phyloP scores from a whole-genome alignment of 2,329 filamentous ascomycete genomes.

The Botrytis aclada region DNA sequence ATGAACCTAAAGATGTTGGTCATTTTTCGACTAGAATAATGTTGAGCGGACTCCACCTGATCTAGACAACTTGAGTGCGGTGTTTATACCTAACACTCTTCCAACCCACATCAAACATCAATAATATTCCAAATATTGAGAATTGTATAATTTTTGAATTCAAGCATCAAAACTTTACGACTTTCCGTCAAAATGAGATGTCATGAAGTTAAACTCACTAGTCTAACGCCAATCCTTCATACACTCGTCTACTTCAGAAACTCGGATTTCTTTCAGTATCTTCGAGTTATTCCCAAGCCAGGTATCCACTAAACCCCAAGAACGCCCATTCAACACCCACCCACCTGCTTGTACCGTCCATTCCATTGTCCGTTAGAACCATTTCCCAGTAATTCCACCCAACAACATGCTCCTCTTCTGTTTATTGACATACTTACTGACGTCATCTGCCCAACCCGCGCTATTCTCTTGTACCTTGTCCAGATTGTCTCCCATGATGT shows the following conservation, averaged over 20 bases:
- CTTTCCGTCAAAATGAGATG: not conserved
- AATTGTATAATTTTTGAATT: not conserved
- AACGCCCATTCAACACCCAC: constrained; percentile 7
- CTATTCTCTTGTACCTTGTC: constrained; percentile 78
- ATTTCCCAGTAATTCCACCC: constrained; percentile 63
- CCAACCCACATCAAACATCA: not conserved
- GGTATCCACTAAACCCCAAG: constrained; percentile 3
- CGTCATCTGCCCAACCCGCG: constrained; percentile 80
- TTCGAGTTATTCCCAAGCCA: not conserved
- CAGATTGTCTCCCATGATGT: constrained; percentile 79
- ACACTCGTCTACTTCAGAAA: not conserved
- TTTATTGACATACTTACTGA: constrained; percentile 78
- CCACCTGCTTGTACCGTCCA: not conserved
- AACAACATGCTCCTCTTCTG: constrained; percentile 85
- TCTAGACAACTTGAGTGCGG: not conserved
- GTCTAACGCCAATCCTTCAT: not conserved
- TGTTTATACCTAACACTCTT: not conserved
- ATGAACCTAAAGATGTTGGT: not conserved
- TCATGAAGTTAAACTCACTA: not conserved
- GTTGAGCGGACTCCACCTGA: not conserved
- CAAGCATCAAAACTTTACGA: not conserved
- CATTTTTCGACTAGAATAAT: not conserved
- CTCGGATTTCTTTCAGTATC: not conserved
- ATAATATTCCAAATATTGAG: not conserved
- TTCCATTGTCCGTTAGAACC: constrained; percentile 36